Percentiles rank a stretch among this genome's conserved stretches.
Evolutionary conservation across 768 basidiomycete genomes (phyloP).

Genomic region (Phaffia australis): DNA sequence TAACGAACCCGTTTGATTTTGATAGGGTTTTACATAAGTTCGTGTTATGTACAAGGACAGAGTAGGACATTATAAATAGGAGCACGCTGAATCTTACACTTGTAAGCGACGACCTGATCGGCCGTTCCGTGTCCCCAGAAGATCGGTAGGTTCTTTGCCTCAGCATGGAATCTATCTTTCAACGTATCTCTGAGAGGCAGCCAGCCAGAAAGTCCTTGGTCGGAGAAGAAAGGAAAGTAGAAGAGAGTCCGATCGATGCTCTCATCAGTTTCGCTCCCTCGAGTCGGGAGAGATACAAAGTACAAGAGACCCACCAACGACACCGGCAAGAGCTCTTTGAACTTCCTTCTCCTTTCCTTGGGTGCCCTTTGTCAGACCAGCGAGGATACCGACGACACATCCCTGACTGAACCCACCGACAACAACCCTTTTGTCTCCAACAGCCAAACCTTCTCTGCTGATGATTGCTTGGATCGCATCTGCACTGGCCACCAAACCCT

Average conservation of each 20-base stretch:
- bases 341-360: slow-evolving; percentile 18
- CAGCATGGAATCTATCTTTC: slow-evolving; percentile 55
- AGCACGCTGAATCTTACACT: slow-evolving; percentile 36
- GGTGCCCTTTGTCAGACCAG: slow-evolving; percentile 58
- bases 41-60: not conserved
- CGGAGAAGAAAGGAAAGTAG: not conserved
- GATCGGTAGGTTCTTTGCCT: slow-evolving; percentile 56
- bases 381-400: slow-evolving; percentile 60
- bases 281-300: not conserved
- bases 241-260: too few relatives aligned
- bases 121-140: slow-evolving; percentile 77
- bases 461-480: slow-evolving; percentile 58
- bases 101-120: slow-evolving; percentile 60
- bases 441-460: slow-evolving; percentile 54
- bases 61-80: not conserved
- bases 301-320: slow-evolving; percentile 3
- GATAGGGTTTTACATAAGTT: not conserved
- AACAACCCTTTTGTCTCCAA: slow-evolving; percentile 58
- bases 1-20: not conserved
- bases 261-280: not conserved
- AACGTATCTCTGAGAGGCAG: slow-evolving; percentile 57
- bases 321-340: slow-evolving; percentile 14
- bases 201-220: slow-evolving; percentile 64
- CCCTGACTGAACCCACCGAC: slow-evolving; percentile 83
- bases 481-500: slow-evolving; percentile 59